phyloP scores from a whole-genome alignment of 371 early-diverging fungal species.

The Mucor piriformis region DNA sequence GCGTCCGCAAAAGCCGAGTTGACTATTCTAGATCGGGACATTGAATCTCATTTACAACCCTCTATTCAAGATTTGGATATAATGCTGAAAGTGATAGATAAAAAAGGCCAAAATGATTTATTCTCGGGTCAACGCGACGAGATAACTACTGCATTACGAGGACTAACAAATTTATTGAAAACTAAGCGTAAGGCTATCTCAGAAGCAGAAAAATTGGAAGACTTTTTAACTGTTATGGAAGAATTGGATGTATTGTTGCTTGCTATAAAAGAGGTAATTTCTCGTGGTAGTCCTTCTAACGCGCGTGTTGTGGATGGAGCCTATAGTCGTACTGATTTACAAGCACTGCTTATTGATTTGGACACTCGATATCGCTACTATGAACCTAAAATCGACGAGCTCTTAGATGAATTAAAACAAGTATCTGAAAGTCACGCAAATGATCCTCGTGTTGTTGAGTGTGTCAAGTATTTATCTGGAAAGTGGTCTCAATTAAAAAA shows the following conservation, averaged over 20 bases:
- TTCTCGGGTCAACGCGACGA: conserved; percentile 46
- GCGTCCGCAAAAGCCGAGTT: conserved; percentile 47
- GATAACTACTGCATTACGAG: conserved; percentile 39
- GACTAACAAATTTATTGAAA: conserved; percentile 37
- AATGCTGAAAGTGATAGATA: conserved; percentile 29
- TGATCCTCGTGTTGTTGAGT: conserved; percentile 54
- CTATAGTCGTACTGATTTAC: conserved; percentile 54
- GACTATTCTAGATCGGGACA: conserved; percentile 43
- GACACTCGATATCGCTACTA: conserved; percentile 59
- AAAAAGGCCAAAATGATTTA: conserved; percentile 25
- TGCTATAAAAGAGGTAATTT: conserved; percentile 50
- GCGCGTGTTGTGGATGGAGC: conserved; percentile 38
- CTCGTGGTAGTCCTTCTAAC: conserved; percentile 40
- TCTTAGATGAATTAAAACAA: conserved; percentile 50
- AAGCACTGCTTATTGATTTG: conserved; percentile 57
- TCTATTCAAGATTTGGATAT: conserved; percentile 42
- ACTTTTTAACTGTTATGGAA: conserved; percentile 48
- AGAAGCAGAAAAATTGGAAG: conserved; percentile 46
- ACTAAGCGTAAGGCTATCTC: conserved; percentile 44
- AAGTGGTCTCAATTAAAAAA: conserved; percentile 55
- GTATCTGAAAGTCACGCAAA: conserved; percentile 45
- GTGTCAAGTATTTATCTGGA: conserved; percentile 42
- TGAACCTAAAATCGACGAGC: conserved; percentile 54
- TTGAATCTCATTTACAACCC: conserved; percentile 42
- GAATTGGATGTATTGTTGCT: conserved; percentile 51